Base-by-base conservation (phyloP, 179 eudicot species). In the Silene noctiflora region DNA sequence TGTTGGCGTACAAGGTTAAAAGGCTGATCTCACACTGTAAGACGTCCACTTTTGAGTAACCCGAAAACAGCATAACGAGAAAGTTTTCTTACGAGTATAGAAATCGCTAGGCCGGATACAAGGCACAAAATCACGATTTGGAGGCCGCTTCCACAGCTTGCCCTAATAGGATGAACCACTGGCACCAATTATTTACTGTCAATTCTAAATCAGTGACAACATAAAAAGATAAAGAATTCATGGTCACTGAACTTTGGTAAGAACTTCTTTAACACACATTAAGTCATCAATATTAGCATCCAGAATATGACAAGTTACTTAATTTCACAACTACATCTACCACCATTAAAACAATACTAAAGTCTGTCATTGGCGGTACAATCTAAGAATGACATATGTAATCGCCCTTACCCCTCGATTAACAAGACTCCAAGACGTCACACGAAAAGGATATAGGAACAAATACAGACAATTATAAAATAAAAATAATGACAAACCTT, bases 91-190 rank as follows among this genome's bases (percentile, higher is more conserved):
- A 91, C 99, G 27, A 61, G 84, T 84, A 78, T 95, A 93, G 0
- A 35, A 59, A 39, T 84, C 63, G 81, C 86, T 86, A 74, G 92
- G 88, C 63, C 81, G 81, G 17, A 89, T 88, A 84, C 99, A 95
- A 22, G 93, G 99, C 66, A 83, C 81, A 78, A 79, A 90, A 71
- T 82, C 97, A 59, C 90, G 90, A 78, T 95, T 88, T 13, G 88
- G 86, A 68, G 98, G 99, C 17, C 77, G 91, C 86, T 95, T 95
- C 96, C 98, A 93, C 76, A 95, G 76, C 85, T 86, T 95, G 61
- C 79, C 77, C 56, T 72, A 65, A 77, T 84, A 82, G 88, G 71
- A 78, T 73, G 69, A 76, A 77, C 85, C 84, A 64, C 84, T 84
- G 77, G 87, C 88, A 85, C 74, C 91, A 83, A 82, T 81, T 82